phyloP scores from a whole-genome alignment of 2,329 filamentous ascomycete genomes.

The Cladophialophora immunda region DNA sequence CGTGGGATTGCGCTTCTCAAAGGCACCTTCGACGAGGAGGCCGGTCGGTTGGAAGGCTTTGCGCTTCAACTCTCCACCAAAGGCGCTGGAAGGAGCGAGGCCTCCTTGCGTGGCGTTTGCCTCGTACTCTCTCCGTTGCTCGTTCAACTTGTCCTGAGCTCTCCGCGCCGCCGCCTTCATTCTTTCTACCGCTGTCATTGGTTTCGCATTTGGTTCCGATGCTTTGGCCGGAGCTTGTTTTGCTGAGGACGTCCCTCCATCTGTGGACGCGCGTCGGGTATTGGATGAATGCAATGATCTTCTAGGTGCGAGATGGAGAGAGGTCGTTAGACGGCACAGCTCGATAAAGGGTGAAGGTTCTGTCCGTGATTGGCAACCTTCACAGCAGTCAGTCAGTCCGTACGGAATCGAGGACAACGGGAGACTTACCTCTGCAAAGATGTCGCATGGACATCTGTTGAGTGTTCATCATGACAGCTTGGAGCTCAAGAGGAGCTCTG shows the following conservation, averaged over 20 bases:
- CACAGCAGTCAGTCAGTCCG: neutral
- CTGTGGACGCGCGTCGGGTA: slow-evolving; percentile 8
- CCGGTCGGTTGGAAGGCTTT: slow-evolving; percentile 5
- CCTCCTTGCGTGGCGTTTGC: slow-evolving; percentile 24
- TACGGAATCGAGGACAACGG: slow-evolving; percentile 4
- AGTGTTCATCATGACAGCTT: slow-evolving; percentile 23
- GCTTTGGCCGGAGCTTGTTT: neutral
- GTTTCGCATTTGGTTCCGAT: slow-evolving; percentile 8
- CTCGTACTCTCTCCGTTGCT: slow-evolving; percentile 24
- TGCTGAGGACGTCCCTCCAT: neutral
- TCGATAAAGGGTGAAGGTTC: slow-evolving; percentile 13
- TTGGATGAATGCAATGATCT: slow-evolving; percentile 20
- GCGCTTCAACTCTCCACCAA: slow-evolving; percentile 37
- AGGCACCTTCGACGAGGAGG: slow-evolving; percentile 26
- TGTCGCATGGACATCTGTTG: slow-evolving; percentile 29
- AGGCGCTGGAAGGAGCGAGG: slow-evolving; percentile 29
- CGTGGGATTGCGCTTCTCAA: slow-evolving; percentile 55
- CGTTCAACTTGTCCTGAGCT: slow-evolving; percentile 26
- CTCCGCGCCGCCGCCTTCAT: slow-evolving; percentile 22
- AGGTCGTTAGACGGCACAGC: slow-evolving; percentile 23
- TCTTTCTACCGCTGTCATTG: slow-evolving; percentile 24
- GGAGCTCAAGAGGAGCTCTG: slow-evolving; percentile 6
- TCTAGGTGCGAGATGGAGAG: slow-evolving; percentile 18
- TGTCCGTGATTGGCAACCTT: slow-evolving; percentile 13
- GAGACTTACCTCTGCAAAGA: slow-evolving; percentile 26